A percentile compares a stretch with the other conserved stretches of the same genome.
phyloP scores from a whole-genome alignment of 139 green algal genomes.

The Coelastrella sp. region DNA sequence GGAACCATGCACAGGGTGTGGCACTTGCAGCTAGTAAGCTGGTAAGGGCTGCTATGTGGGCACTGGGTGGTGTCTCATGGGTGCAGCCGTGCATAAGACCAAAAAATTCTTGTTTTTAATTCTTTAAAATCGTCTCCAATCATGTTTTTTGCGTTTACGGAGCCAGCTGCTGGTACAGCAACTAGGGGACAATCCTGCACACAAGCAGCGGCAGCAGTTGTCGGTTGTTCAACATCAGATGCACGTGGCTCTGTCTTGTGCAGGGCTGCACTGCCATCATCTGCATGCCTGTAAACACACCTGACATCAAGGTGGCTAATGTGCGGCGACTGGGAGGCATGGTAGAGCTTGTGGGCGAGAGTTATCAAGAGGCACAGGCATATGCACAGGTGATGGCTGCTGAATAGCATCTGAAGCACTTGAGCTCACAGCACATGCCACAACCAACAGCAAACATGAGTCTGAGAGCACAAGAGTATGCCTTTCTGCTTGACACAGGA shows the following conservation, averaged over 20 bases:
- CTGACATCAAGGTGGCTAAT: conserved; percentile 84
- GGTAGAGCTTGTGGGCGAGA: conserved; percentile 95
- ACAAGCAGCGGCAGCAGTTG: background rate
- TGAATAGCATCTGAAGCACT: too few relatives aligned
- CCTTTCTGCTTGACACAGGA: too few relatives aligned
- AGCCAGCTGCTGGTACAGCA: too few relatives aligned
- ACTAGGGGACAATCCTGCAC: background rate
- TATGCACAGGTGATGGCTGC: conserved; percentile 58
- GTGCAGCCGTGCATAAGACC: too few relatives aligned
- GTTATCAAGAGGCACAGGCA: conserved; percentile 92
- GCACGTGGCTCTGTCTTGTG: background rate
- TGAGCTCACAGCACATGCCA: too few relatives aligned
- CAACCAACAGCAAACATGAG: too few relatives aligned
- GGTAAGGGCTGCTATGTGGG: conserved; percentile 52
- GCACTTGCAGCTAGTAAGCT: conserved; percentile 82
- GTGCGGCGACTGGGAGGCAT: conserved; percentile 87
- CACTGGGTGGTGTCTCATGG: too few relatives aligned
- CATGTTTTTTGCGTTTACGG: too few relatives aligned
- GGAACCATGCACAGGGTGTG: conserved; percentile 98
- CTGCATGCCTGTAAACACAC: conserved; percentile 92
- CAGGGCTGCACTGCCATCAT: conserved; percentile 86
- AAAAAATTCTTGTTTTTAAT: background rate
- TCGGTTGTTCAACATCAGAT: background rate
- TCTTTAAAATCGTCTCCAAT: background rate
- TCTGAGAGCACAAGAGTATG: too few relatives aligned